phyloP scores from a whole-genome alignment of 768 basidiomycete species.

The Rhodocollybia butyracea region DNA sequence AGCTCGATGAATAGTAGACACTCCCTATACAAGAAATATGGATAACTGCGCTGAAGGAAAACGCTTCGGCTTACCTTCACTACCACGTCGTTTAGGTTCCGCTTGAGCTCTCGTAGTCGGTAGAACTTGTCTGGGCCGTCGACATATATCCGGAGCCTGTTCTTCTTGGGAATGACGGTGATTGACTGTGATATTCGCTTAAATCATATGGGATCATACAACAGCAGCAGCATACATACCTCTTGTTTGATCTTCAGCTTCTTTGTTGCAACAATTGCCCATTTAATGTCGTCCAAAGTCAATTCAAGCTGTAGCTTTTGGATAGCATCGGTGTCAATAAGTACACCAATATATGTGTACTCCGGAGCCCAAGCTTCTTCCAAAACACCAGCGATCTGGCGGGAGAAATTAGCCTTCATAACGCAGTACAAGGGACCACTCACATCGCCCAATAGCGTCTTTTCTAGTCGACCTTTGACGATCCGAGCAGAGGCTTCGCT shows the following conservation, averaged over 20 bases:
- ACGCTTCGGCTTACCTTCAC: slow-evolving; percentile 63
- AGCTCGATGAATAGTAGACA: slow-evolving; percentile 83
- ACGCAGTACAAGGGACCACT: slow-evolving; percentile 20
- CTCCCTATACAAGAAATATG: slow-evolving; percentile 51
- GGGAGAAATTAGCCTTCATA: not conserved
- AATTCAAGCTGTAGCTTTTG: slow-evolving; percentile 93
- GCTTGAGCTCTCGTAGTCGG: slow-evolving; percentile 80
- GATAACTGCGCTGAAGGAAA: not conserved
- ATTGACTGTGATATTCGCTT: slow-evolving; percentile 50
- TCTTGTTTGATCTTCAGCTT: slow-evolving; percentile 93
- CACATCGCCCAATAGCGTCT: slow-evolving; percentile 92
- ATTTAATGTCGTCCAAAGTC: slow-evolving; percentile 88
- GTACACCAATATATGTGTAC: slow-evolving; percentile 90
- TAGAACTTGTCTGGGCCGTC: slow-evolving; percentile 80
- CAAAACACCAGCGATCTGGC: slow-evolving; percentile 82
- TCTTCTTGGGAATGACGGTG: slow-evolving; percentile 68
- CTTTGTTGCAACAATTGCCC: slow-evolving; percentile 80
- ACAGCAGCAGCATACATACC: slow-evolving; percentile 34
- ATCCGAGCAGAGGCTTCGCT: slow-evolving; percentile 96
- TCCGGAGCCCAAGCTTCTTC: slow-evolving; percentile 96
- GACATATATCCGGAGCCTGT: slow-evolving; percentile 76
- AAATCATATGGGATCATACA: not conserved
- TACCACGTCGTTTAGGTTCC: slow-evolving; percentile 79
- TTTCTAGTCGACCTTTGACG: slow-evolving; percentile 94
- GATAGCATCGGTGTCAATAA: slow-evolving; percentile 86